Evolutionary conservation across 1,284 basidiomycete genomes (phyloP).

Genomic region (Coriolopsis trogii): DNA sequence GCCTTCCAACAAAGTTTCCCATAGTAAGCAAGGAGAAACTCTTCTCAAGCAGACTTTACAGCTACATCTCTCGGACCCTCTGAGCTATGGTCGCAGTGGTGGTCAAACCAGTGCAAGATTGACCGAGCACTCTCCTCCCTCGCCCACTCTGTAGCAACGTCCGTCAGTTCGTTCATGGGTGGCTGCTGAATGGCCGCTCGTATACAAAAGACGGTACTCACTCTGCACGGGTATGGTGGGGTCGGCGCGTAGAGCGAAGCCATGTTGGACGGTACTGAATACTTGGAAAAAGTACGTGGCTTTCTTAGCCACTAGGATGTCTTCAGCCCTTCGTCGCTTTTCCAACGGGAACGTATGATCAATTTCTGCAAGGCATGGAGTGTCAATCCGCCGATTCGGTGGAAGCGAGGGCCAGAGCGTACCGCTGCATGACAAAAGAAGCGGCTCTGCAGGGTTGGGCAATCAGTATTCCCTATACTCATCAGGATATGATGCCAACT

Average conservation of each 20-base stretch:
- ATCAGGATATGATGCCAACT: neutral
- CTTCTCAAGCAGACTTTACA: no score
- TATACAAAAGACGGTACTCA: constrained; percentile 31
- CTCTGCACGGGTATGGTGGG: constrained; percentile 41
- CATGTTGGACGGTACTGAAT: constrained; percentile 50
- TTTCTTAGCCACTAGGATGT: constrained; percentile 45
- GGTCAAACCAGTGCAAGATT: constrained; percentile 31
- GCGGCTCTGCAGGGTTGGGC: neutral
- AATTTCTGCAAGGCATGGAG: constrained; percentile 34
- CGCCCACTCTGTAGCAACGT: constrained; percentile 47
- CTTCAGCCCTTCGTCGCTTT: constrained; percentile 46
- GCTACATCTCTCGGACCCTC: no score
- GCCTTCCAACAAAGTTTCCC: no score
- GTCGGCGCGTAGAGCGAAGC: constrained; percentile 45
- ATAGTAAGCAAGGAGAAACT: no score
- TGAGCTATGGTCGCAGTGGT: no score
- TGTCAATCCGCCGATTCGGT: neutral
- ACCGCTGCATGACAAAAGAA: constrained; percentile 4
- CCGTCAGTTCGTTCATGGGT: neutral
- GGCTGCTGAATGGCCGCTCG: no score
- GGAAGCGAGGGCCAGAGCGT: neutral
- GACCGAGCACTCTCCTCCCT: constrained; percentile 58
- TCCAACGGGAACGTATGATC: constrained; percentile 46
- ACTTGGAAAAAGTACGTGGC: constrained; percentile 50
- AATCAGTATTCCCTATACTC: neutral